These are phyloP conservation scores for Tarenaya hassleriana DNA, from an alignment of 345 rosid species.

Conservation along the genomic window DNA sequence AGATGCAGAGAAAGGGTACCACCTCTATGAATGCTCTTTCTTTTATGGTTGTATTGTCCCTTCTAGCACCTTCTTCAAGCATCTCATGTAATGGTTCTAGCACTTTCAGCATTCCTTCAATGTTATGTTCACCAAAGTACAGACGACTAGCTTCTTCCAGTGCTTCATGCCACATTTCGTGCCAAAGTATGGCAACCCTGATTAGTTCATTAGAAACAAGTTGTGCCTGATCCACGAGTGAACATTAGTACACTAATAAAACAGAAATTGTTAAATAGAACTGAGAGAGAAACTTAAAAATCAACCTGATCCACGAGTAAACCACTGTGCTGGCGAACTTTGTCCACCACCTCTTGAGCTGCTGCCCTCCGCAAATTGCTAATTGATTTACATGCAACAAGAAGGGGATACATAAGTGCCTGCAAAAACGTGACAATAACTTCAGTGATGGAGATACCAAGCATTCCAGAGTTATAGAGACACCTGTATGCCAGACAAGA, in stretches of 20 bases:
- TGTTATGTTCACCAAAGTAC: constrained; percentile 93
- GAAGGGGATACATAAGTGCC: constrained; percentile 99
- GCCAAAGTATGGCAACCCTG: constrained; percentile 99
- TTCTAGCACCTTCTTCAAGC: constrained; percentile 83
- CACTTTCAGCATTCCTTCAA: constrained; percentile 92
- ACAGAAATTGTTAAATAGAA: neutral
- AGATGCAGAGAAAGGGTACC: neutral
- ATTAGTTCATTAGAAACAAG: constrained; percentile 88
- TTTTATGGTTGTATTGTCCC: constrained; percentile 62
- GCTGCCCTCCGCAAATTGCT: constrained; percentile 93
- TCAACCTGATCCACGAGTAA: constrained; percentile 86
- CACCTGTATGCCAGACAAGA: neutral
- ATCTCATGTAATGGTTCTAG: constrained; percentile 89
- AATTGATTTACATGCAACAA: constrained; percentile 96
- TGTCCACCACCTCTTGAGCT: constrained; percentile 94
- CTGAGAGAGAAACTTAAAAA: constrained; percentile 12
- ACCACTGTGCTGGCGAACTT: constrained; percentile 95
- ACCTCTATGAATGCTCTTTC: constrained; percentile 99
- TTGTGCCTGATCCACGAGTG: constrained; percentile 80
- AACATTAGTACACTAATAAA: no score
- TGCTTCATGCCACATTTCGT: constrained; percentile 96
- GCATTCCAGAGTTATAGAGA: constrained; percentile 8
- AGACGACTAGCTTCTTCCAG: constrained; percentile 99
- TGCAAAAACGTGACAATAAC: constrained; percentile 26
- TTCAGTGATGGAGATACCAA: constrained; percentile 12